Base-by-base conservation (phyloP, 2,329 filamentous ascomycete genomes). In the Aspergillus sp. region DNA sequence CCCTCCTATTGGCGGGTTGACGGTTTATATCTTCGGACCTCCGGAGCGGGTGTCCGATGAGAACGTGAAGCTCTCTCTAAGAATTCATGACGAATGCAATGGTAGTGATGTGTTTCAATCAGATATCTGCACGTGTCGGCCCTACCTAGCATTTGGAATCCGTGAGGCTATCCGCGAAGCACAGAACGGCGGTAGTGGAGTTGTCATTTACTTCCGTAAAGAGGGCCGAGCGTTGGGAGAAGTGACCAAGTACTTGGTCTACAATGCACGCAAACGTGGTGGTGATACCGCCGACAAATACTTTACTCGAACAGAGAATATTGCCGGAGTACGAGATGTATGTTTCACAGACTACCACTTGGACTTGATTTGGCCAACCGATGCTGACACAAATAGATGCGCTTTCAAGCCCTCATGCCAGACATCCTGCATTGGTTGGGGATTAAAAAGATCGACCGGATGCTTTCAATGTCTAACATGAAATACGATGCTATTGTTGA, bases 131-230 rank as follows among this genome's bases (percentile, higher is more conserved):
- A 98, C 95, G 11, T 98, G 93, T 55, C 72, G 77, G 32, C 95
- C 95, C 15, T 98, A 98, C 73, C 85, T 98, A 56, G 96, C 96
- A 70, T 98, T 96, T 72, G 95, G 95, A 60, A 96, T 99, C 60
- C 92, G 96, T 70, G 95, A 99, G 76, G 95, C 95, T 12, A 93
- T 99, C 66, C 96, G 96, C 70, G 92, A 98, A 77, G 95, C 95
- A 11, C 95, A 98, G 73, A 91, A 89, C 56, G 93, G 93, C 53
- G 93, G 93, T 48, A 93, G 89, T 66, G 93, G 93, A 56, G 91
- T 97, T 20, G 95, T 98, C 53, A 97, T 98, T 72, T 99, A 99
- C 75, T 99, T 98, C 85, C 87, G 95, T 65, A 99, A 99, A 74
- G 95, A 99, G 79, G 95, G 95, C 32, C 85, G 95, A 65, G 95